Conservation (phyloP, 2,329 filamentous ascomycete genomes). For the Penicillium carneum region DNA sequence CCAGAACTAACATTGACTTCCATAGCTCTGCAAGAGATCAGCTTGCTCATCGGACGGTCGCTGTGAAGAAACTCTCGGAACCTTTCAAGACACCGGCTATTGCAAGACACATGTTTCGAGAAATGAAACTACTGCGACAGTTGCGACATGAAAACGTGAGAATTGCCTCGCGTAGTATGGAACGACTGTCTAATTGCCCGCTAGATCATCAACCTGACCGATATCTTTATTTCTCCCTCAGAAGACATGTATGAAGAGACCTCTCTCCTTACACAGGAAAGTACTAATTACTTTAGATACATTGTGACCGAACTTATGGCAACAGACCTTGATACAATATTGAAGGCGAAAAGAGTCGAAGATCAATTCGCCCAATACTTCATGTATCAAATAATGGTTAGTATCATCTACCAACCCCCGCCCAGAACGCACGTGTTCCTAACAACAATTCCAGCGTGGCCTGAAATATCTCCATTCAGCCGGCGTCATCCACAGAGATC, state of each 20-base stretch:
- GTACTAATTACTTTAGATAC: constrained; percentile 66
- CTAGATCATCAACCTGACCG: constrained; percentile 93
- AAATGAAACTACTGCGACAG: constrained; percentile 95
- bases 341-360: constrained; percentile 92
- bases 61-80: constrained; percentile 99
- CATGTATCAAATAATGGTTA: constrained; percentile 94
- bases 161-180: constrained; percentile 2
- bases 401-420: not conserved
- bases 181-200: constrained; percentile 30
- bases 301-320: constrained; percentile 97
- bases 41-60: constrained; percentile 92
- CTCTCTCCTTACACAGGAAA: not conserved
- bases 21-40: constrained; percentile 92
- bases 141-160: constrained; percentile 92
- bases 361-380: constrained; percentile 99
- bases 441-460: constrained; percentile 70
- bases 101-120: constrained; percentile 94
- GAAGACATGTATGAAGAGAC: constrained; percentile 83
- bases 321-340: constrained; percentile 90
- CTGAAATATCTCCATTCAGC: constrained; percentile 99
- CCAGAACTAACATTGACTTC: constrained; percentile 15
- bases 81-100: constrained; percentile 98
- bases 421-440: not conserved
- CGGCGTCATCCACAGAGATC: constrained; percentile 93
- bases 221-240: constrained; percentile 98